A percentile compares a stretch with the other conserved stretches of the same genome.
Evolutionary conservation across 2,329 filamentous ascomycete genomes (phyloP).

Genomic region (Clonostachys sp.): DNA sequence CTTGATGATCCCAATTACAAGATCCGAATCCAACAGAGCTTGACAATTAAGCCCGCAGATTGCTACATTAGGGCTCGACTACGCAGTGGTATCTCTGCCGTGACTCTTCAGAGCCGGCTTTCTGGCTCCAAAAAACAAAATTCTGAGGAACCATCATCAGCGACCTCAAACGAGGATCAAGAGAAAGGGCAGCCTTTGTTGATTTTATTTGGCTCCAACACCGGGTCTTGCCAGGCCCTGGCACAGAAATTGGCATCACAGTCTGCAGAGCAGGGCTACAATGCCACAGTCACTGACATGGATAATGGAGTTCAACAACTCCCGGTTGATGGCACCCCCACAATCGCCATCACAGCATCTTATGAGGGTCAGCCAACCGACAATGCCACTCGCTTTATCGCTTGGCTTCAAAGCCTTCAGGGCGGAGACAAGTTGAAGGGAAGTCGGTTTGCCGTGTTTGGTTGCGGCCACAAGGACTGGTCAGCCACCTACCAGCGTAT

Average conservation of each 20-base stretch:
- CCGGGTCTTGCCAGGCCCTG: slow-evolving; percentile 69
- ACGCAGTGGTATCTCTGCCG: neutral
- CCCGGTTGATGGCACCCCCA: slow-evolving; percentile 52
- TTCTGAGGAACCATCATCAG: neutral
- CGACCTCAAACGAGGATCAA: neutral
- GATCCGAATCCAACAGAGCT: slow-evolving; percentile 47
- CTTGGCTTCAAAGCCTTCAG: slow-evolving; percentile 54
- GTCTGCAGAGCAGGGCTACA: slow-evolving; percentile 55
- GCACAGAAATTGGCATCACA: slow-evolving; percentile 58
- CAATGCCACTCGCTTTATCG: slow-evolving; percentile 61
- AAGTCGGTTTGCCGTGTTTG: slow-evolving; percentile 62
- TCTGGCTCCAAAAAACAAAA: neutral
- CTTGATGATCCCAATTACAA: slow-evolving; percentile 57
- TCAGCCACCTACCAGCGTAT: slow-evolving; percentile 56
- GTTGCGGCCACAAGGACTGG: slow-evolving; percentile 54
- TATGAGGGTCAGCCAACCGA: slow-evolving; percentile 70
- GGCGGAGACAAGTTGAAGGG: slow-evolving; percentile 38
- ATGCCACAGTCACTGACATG: slow-evolving; percentile 46
- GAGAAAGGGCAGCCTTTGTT: slow-evolving; percentile 42
- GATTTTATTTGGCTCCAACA: slow-evolving; percentile 72
- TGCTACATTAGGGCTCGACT: slow-evolving; percentile 27
- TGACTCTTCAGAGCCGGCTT: neutral
- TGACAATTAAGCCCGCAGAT: slow-evolving; percentile 60
- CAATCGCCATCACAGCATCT: slow-evolving; percentile 61
- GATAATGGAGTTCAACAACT: slow-evolving; percentile 59